Base-by-base conservation (phyloP, 352 stramenopile species). In the Phytophthora citrophthora region DNA sequence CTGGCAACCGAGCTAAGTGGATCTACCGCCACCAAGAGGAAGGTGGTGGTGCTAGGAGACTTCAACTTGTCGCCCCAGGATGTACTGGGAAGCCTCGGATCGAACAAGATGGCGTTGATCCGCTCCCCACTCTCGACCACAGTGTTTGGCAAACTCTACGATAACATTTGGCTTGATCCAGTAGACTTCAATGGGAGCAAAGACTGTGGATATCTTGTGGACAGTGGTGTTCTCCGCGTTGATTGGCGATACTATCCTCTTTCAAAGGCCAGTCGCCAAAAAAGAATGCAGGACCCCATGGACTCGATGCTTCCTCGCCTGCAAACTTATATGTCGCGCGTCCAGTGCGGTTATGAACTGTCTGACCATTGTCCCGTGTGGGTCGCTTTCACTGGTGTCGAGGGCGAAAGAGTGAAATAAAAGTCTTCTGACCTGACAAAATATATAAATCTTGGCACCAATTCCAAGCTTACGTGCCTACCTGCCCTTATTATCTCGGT, bases 361-460 rank as follows among this genome's bases (percentile, higher is more conserved):
- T 87, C 78, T 2, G 81, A 89, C 50, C 81, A 92, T 68, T 90
- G 79, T 32, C 83, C 81, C 9, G 83, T 88, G 23, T 92, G 70
- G 68, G 52, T 86, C 39, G 78, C 76, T 6, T 72, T 89, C 39
- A 53, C 56, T 49, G 18, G 18, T 39, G 18, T 15, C 5, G 20
- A 36, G 18, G 20, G 26, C 45, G 18, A 41, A 46, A 18, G 18
- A 47, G 32, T 23, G 44, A 56, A 31, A 36, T 43, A 13, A 54
- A 18, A 32, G 23, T 13, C 29, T 34, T 34, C 9, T 34, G 29
- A 12, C 29, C 11, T 34, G 12, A 34, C 29, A 34, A 34, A 20
- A 47, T 56, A 56, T 48, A 44, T 47, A 46, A 48, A 34, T 34
- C 29, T 10, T 13, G 29, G 12, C 29, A 13, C 29, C 38, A 57